Evolutionary conservation across 768 basidiomycete genomes (phyloP).

Genomic region (Rhizopogon salebrosus): DNA sequence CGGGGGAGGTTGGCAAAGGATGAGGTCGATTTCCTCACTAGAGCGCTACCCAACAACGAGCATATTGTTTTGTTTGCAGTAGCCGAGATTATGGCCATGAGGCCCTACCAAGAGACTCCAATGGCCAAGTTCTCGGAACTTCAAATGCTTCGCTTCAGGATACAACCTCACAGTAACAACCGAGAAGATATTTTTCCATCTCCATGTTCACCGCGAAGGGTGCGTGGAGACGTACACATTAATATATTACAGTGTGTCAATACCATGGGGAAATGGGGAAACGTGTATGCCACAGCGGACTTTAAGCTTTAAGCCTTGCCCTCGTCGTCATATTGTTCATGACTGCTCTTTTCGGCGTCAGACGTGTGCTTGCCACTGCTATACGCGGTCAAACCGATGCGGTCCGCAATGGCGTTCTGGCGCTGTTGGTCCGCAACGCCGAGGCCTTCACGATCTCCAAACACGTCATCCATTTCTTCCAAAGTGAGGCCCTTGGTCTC

Average conservation of each 20-base stretch:
- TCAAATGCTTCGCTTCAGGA: neutral
- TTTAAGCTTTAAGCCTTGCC: slow-evolving; percentile 7
- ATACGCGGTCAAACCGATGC: slow-evolving; percentile 53
- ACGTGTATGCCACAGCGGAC: neutral
- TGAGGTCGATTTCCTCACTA: too few relatives aligned
- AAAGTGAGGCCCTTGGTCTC: slow-evolving; percentile 69
- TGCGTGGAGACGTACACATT: neutral
- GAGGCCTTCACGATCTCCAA: slow-evolving; percentile 51
- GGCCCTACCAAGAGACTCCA: too few relatives aligned
- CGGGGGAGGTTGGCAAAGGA: too few relatives aligned
- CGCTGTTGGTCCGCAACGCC: slow-evolving; percentile 51
- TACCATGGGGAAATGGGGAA: neutral
- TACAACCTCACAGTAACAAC: neutral
- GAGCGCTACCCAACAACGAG: too few relatives aligned
- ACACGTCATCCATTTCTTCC: slow-evolving; percentile 79
- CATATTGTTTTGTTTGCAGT: too few relatives aligned
- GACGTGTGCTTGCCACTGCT: slow-evolving; percentile 10
- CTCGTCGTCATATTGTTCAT: slow-evolving; percentile 15
- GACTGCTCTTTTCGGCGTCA: slow-evolving; percentile 10
- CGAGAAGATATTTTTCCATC: neutral
- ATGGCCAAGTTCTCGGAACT: too few relatives aligned
- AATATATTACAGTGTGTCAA: neutral
- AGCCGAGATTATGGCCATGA: too few relatives aligned
- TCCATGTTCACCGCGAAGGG: neutral
- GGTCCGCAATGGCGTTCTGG: slow-evolving; percentile 47